Base-by-base conservation (phyloP, 2,329 filamentous ascomycete genomes). In the Stemphylium vesicarium region DNA sequence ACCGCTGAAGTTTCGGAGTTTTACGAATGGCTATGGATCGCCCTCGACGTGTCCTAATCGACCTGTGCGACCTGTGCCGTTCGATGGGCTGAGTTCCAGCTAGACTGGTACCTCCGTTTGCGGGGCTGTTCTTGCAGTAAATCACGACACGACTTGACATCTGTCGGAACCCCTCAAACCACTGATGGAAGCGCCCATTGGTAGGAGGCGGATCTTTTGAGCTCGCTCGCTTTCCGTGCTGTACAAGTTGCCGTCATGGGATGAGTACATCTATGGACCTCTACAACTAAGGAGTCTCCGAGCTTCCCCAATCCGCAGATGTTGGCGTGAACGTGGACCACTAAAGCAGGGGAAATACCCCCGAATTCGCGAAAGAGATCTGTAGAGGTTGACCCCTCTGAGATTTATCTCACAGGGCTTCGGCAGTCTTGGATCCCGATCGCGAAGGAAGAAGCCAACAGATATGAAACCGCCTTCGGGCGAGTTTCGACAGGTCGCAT, bases 361-460 rank as follows among this genome's bases (percentile, higher is more conserved):
- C 66, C 63, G 64, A 60, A 52, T 60, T 61, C 47, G 50, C 31
- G 55, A 42, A 44, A 48, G 62, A 62, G 58, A 37, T 60, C 62
- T 29, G 26, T 29, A 55, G 64, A 71, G 68, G 61, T 53, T 63
- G 55, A 64, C 46, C 55, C 63, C 63, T 63, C 57, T 63, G 55
- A 29, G 10, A 29, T 29, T 29, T 29, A 11, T 29, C 26, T 29
- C 4, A 10, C 9, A 29, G 26, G 26, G 64, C 49, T 59, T 47
- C 57, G 50, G 60, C 56, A 53, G 46, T 67, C 67, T 59, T 51
- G 42, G 59, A 63, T 49, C 62, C 58, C 58, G 12, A 65, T 37
- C 42, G 53, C 20, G 55, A 59, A 60, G 68, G 53, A 69, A 74
- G 69, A 71, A 69, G 71, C 66, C 71, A 69, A 69, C 68, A 65